These are phyloP conservation scores for Aspergillus oerlinghausenensis DNA, from an alignment of 2,329 filamentous ascomycete species.

Conservation along the genomic window DNA sequence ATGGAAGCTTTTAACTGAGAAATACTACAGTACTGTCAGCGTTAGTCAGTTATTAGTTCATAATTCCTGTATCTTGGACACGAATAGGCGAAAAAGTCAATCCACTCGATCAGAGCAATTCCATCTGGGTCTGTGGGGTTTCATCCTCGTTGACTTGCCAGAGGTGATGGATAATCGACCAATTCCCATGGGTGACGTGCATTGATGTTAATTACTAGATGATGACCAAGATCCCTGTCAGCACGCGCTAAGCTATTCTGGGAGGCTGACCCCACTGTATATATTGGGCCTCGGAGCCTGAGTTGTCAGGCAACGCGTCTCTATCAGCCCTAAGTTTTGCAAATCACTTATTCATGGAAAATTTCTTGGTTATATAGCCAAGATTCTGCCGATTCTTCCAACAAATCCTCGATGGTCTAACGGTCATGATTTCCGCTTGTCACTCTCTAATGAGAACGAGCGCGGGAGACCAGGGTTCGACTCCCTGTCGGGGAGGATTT, in stretches of 20 bases:
- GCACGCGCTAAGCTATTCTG: slow-evolving; percentile 14
- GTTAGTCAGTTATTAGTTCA: slow-evolving; percentile 25
- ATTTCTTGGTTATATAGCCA: background rate
- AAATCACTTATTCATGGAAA: background rate
- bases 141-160: background rate
- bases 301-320: background rate
- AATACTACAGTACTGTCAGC: slow-evolving; percentile 12
- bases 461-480: background rate
- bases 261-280: background rate
- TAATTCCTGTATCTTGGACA: background rate
- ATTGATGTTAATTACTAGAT: background rate
- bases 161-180: background rate
- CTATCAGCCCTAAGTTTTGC: background rate
- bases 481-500: background rate
- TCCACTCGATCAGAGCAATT: background rate
- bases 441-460: background rate
- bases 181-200: background rate
- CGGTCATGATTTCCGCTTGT: slow-evolving; percentile 4
- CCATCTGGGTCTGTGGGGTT: background rate
- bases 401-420: background rate
- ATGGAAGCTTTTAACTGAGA: slow-evolving; percentile 1
- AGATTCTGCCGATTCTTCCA: background rate
- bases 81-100: background rate
- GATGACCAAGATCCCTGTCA: slow-evolving; percentile 26
- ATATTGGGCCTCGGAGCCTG: background rate